Evolutionary conservation across 768 basidiomycete species (phyloP).

Genomic region (Amanita molliuscula): DNA sequence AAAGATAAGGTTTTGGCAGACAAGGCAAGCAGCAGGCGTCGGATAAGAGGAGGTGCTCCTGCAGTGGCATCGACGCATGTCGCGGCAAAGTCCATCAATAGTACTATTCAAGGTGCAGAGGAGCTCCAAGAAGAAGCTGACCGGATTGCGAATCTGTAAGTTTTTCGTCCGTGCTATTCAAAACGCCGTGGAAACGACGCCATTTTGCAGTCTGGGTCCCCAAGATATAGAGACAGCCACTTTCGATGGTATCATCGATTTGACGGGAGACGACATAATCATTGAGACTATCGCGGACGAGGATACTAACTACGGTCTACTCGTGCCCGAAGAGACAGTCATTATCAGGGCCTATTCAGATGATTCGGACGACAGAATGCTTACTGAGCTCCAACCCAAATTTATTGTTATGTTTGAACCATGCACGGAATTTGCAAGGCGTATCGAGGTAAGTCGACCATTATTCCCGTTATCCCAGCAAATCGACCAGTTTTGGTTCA

Average conservation of each 20-base stretch:
- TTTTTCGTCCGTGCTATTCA: not conserved
- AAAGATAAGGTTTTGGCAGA: conserved; percentile 62
- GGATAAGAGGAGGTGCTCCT: conserved; percentile 68
- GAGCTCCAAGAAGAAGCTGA: conserved; percentile 30
- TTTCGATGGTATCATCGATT: conserved; percentile 8
- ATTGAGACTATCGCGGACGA: conserved; percentile 28
- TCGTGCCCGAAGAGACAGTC: conserved; percentile 71
- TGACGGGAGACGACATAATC: conserved; percentile 17
- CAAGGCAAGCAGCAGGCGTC: conserved; percentile 51
- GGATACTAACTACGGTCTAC: conserved; percentile 70
- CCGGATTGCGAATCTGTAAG: conserved; percentile 3
- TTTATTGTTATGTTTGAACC: conserved; percentile 97
- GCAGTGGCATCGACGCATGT: conserved; percentile 12
- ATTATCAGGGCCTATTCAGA: conserved; percentile 84
- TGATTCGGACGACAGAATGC: conserved; percentile 83
- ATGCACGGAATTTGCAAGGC: conserved; percentile 82
- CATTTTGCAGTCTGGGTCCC: conserved; percentile 21
- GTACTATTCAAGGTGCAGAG: conserved; percentile 16
- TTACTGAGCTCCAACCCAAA: conserved; percentile 80
- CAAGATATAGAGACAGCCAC: conserved; percentile 8
- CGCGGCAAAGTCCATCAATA: conserved; percentile 6
- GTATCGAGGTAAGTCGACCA: conserved; percentile 63
- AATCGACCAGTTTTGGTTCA: conserved; percentile 16
- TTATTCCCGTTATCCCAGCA: not conserved
- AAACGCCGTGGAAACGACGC: not conserved